Evolutionary conservation across 1,284 basidiomycete genomes (phyloP).

Genomic region (Cryptococcus sp.): DNA sequence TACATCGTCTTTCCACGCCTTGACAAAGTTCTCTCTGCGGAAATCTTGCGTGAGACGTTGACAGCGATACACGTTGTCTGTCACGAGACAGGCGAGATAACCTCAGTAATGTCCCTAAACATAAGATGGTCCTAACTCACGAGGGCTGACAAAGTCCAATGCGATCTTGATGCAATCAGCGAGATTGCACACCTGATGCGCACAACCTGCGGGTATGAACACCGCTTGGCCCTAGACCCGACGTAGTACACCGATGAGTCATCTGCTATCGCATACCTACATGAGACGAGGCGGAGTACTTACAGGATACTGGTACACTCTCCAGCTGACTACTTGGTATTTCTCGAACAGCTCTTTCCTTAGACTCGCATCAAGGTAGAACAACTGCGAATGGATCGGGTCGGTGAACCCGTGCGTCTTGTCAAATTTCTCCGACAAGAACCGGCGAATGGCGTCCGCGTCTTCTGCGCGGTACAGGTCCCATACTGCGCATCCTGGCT

Average conservation of each 20-base stretch:
- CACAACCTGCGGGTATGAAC: constrained; percentile 93
- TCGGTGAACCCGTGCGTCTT: constrained; percentile 57
- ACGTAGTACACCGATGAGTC: neutral
- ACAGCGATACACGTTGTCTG: constrained; percentile 81
- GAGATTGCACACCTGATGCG: constrained; percentile 78
- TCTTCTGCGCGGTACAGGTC: constrained; percentile 85
- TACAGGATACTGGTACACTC: constrained; percentile 78
- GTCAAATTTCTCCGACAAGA: constrained; percentile 59
- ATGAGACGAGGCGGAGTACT: constrained; percentile 12
- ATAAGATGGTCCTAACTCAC: no score
- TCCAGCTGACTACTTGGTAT: constrained; percentile 72
- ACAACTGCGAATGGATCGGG: constrained; percentile 87
- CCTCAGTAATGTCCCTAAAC: neutral
- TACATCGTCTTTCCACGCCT: constrained; percentile 92
- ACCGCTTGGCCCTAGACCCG: constrained; percentile 73
- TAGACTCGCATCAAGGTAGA: constrained; percentile 75
- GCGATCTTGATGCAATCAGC: constrained; percentile 94
- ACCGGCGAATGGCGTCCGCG: constrained; percentile 72
- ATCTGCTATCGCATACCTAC: neutral
- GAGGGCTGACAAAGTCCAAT: constrained; percentile 89
- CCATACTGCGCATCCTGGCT: constrained; percentile 84
- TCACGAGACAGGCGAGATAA: neutral
- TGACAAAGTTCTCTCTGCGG: constrained; percentile 77
- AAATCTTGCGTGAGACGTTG: constrained; percentile 85
- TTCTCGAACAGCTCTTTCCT: constrained; percentile 69